Percentiles rank a stretch among this genome's conserved stretches.
Conservation (phyloP, 345 rosid species). For the Tarenaya hassleriana region DNA sequence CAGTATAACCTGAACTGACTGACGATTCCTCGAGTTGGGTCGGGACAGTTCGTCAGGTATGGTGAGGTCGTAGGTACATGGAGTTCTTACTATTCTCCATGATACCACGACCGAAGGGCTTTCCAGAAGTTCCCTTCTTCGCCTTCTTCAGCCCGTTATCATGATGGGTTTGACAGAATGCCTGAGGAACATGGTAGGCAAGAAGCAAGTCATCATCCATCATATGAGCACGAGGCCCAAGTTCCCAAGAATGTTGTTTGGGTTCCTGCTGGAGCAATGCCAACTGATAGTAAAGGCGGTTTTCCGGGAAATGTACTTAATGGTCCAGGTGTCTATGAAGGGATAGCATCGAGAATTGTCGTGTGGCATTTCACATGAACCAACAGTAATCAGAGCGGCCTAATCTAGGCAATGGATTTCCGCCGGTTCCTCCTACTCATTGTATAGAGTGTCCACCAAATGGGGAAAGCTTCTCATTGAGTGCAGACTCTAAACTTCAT, state of each 20-base stretch:
- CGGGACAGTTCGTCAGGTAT: conserved; percentile 50
- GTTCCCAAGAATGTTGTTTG: conserved; percentile 57
- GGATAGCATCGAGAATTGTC: conserved; percentile 53
- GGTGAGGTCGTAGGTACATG: conserved; percentile 64
- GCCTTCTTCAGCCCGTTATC: conserved; percentile 67
- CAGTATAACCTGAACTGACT: conserved; percentile 53
- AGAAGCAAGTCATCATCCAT: no score
- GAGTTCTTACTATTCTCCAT: conserved; percentile 69
- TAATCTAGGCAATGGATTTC: conserved; percentile 50
- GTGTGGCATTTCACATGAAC: conserved; percentile 47
- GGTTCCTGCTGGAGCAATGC: conserved; percentile 60
- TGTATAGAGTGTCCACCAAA: no score
- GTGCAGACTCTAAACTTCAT: conserved; percentile 51
- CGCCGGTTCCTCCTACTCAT: conserved; percentile 33
- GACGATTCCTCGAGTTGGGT: conserved; percentile 32
- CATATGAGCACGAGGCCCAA: conserved; percentile 50
- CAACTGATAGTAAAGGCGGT: conserved; percentile 58
- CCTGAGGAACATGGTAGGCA: conserved; percentile 67
- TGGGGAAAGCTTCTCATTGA: no score
- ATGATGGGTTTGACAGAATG: conserved; percentile 49
- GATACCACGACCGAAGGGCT: conserved; percentile 67
- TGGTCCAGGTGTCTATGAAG: conserved; percentile 55
- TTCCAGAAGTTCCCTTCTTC: conserved; percentile 62
- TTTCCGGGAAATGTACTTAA: conserved; percentile 68
- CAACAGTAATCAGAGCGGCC: conserved; percentile 59